Evolutionary conservation across 257 asterid genomes (phyloP), one percentile per base, ranked within the genome.

Genomic region (Vinca minor): DNA sequence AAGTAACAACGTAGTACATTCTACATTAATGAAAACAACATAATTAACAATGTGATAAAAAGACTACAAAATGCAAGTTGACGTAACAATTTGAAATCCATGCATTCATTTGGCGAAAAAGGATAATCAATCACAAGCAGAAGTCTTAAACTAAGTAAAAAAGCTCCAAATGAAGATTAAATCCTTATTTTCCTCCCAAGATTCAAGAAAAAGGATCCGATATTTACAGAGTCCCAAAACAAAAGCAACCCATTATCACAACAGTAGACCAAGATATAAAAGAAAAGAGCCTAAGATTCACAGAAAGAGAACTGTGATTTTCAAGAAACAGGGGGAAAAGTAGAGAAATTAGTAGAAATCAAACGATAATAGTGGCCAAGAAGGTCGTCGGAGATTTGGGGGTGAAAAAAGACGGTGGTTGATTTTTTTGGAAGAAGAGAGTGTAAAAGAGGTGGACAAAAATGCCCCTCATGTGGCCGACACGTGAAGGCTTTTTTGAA

Each of bases 91-190:
- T 44, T 46, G 59, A 38, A n/a, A 18, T 76, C 23, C 70, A 62
- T 70, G 78, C 98, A 89, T 85, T 93, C 97, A 67, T 72, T 69
- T 47, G 57, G 38, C 5, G 95, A 85, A 74, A 89, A 81, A 59
- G 94, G 87, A 42, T 62, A 61, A 65, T 77, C 72, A 59, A 39
- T 73, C 68, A 71, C 67, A 52, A 76, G 52, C 60, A 72, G 63
- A 50, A 89, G 67, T 48, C 81, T 83, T 59, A 78, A 67, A 82
- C 72, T 48, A 68, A 80, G 77, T 28, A 78, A 54, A 66, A 85
- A 66, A 77, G 77, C 68, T 69, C 55, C 82, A 59, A 66, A 72
- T 32, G 82, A 63, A 72, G 71, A 42, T 32, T 64, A 77, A 73
- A 31, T 18, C 47, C 58, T 32, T 91, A 88, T 88, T 68, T 74